A percentile compares a stretch with the other conserved stretches of the same genome.
Evolutionary conservation across 2,329 filamentous ascomycete genomes (phyloP).

Genomic region (Arthrobotrys megalospora): DNA sequence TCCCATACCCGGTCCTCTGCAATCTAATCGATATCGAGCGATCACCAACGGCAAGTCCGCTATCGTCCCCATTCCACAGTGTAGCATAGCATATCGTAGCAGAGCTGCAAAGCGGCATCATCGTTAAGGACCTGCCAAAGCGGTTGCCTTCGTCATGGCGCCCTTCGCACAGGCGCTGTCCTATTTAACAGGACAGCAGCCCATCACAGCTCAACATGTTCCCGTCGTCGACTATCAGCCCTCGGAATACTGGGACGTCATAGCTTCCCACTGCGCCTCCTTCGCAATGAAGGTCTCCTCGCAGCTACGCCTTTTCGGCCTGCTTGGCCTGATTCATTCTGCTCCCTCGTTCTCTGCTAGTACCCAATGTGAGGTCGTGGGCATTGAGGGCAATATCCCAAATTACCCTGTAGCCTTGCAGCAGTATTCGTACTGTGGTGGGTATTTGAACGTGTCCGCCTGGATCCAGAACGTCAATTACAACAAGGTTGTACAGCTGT

Average conservation of each 20-base stretch:
- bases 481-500: constrained; percentile 56
- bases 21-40: constrained; percentile 34
- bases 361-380: constrained; percentile 37
- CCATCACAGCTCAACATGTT: constrained; percentile 41
- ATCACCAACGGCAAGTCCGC: constrained; percentile 23
- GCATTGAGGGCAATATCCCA: constrained; percentile 41
- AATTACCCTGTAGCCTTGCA: constrained; percentile 55
- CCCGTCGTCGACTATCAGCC: constrained; percentile 40
- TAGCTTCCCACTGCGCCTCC: constrained; percentile 42
- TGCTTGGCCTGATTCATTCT: constrained; percentile 38
- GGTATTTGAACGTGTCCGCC: constrained; percentile 51
- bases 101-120: background rate
- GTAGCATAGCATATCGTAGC: no score
- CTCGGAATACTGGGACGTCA: constrained; percentile 51
- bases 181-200: constrained; percentile 53
- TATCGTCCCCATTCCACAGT: background rate
- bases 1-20: constrained; percentile 28
- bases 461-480: constrained; percentile 58
- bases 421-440: constrained; percentile 55
- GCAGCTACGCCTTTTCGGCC: constrained; percentile 48
- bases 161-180: constrained; percentile 41
- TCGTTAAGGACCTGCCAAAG: constrained; percentile 15
- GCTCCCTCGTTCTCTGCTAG: constrained; percentile 33
- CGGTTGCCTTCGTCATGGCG: constrained; percentile 33
- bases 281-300: constrained; percentile 51